Percentiles rank a stretch among this genome's conserved stretches.
Conservation (phyloP, 257 asterid genomes). For the Solanum chiquidenum region DNA sequence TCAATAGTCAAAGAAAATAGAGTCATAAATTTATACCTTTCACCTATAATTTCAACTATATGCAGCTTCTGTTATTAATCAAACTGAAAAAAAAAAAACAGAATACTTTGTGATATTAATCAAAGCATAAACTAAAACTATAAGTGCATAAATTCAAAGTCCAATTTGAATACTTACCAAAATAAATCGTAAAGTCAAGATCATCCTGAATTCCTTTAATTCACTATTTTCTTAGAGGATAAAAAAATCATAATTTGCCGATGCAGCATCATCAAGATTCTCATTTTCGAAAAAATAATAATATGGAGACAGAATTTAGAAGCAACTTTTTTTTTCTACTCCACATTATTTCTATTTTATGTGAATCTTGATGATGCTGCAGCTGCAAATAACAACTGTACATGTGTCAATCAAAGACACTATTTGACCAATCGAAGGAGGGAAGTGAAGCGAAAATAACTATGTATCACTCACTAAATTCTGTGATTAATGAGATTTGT, state of each 20-base stretch:
- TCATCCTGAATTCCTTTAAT: neutral
- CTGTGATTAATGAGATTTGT: neutral
- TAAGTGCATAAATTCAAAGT: neutral
- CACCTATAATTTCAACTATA: neutral
- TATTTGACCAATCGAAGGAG: neutral
- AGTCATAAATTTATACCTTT: neutral
- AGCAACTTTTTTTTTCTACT: neutral
- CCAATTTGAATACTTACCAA: neutral
- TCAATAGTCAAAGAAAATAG: neutral
- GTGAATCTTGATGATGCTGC: slow-evolving; percentile 30
- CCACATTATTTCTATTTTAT: neutral
- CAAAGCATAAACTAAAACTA: neutral
- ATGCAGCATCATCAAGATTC: slow-evolving; percentile 49
- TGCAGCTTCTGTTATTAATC: neutral
- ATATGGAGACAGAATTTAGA: neutral
- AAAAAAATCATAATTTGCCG: slow-evolving; percentile 11
- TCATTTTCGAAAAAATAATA: neutral
- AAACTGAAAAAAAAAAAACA: neutral
- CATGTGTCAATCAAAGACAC: neutral
- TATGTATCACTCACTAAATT: neutral
- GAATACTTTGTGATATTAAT: neutral
- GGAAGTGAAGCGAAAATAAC: neutral
- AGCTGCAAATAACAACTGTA: slow-evolving; percentile 18
- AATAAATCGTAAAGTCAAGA: neutral
- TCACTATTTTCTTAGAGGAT: neutral